Evolutionary conservation across 148 eudicot species (phyloP), one percentile per base, ranked within the genome.

Genomic region (Bassia scoparia): DNA sequence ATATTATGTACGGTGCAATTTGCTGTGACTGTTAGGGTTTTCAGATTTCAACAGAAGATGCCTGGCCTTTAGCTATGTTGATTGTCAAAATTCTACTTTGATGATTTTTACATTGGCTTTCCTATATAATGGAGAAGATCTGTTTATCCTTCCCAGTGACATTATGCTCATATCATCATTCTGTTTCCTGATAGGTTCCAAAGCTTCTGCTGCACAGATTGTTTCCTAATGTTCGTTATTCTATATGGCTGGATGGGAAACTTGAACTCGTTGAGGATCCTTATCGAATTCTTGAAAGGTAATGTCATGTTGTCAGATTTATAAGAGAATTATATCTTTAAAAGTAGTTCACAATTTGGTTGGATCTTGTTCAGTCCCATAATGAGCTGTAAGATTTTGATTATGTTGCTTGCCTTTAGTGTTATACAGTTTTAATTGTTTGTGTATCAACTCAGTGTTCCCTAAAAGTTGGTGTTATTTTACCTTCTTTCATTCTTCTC

Each of bases 251-350:
- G 83, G 99, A 96, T 82, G 99, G 94, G 71, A 96, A 96, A 81
- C 97, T 96, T 74, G 86, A 96, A 81, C 91, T 96, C 24, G 96
- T 96, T 81, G 99, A 92, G 33, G 99, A 96, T 81, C 99, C 99
- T 31, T 85, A 92, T 89, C 96, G 87, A 79, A 87, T 96, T 78
- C 90, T 96, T 44, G 99, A 96, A 84, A 87, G 97, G 99, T 96
- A 78, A 56, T 77, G 34, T 49, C 38, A 31, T 37, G 11, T 69
- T 81, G 33, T 61, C 26, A 31, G 35, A n/a, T 11, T 23, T 43
- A 41, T 16, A 31, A 61, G 49, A 37, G 1, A 37, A 35, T 50
- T 18, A n/a, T 31, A n/a, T 43, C 59, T 4, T 24, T 61, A 48
- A 26, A 7, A 17, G 11, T 9, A 29, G 12, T 41, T 43, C 52